Base-by-base conservation (phyloP, 805 yeast genomes). In the Starmera dryadoides region DNA sequence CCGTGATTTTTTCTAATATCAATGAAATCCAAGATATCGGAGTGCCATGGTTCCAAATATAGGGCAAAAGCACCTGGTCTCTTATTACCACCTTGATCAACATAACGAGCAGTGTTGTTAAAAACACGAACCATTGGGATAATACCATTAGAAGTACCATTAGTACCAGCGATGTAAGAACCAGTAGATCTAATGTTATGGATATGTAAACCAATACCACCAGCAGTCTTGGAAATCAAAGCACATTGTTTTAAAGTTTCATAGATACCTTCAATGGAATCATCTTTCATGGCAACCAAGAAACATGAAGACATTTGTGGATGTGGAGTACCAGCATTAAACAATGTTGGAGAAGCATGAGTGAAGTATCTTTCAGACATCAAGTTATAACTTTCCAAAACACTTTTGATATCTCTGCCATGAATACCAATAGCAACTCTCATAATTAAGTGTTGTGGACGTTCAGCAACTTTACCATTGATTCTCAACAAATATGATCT, bases 1-100 rank as follows among this genome's bases (percentile, higher is more conserved):
- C 97, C 98, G 58, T 89, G 96, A 56, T 88, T 91, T 66, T 91
- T 89, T 55, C 93, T 77, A 48, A 91, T 69, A 42, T 89, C 91
- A 39, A 91, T 62, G 53, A 91, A 82, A 43, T 85, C 95, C 59
- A 86, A 83, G 28, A 91, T 72, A 53, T 91, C 98, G 10, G 84
- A 76, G 58, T 91, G 98, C 98, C 98, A 91, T 40, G 98, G 97
- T 64, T 91, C 98, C 29, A 91, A 61, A 63, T 89, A 91, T 29
- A 88, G 64, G 28, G 96, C 96, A 62, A 91, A 85, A 3, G 98
- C 98, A 45, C 98, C 98, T 0, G 98, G 98, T 55, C 98, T 73
- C 63, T 89, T 89, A 66, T 91, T 91, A 40, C 98, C 98, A 46
- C 98, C 98, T 70, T 91, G 98, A 55, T 91, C 98, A 32, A 91